These are phyloP conservation scores for Zangia roseola DNA, from an alignment of 768 basidiomycete species.

Conservation along the genomic window DNA sequence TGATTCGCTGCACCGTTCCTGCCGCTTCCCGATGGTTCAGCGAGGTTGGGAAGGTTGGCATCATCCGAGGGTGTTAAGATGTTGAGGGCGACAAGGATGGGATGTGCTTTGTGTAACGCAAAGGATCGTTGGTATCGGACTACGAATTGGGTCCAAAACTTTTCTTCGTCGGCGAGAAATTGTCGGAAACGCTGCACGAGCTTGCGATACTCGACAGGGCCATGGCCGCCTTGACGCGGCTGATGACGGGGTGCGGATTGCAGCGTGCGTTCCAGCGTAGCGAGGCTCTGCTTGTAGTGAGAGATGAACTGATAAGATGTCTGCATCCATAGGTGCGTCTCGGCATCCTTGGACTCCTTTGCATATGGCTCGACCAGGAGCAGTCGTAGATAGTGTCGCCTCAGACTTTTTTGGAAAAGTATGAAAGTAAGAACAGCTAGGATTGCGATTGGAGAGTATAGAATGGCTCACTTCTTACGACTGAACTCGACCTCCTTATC, in stretches of 20 bases:
- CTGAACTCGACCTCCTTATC: constrained; percentile 84
- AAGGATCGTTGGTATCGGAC: constrained; percentile 73
- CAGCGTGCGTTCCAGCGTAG: constrained; percentile 58
- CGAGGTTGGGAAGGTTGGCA: constrained; percentile 22
- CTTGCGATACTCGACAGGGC: constrained; percentile 82
- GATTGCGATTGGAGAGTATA: constrained; percentile 3
- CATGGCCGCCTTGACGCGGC: constrained; percentile 43
- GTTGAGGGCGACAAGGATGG: constrained; percentile 56
- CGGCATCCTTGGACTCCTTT: constrained; percentile 73
- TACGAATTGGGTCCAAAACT: constrained; percentile 85
- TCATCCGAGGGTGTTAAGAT: constrained; percentile 47
- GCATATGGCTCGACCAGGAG: constrained; percentile 68
- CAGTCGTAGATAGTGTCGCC: constrained; percentile 66
- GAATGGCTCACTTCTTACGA: constrained; percentile 70
- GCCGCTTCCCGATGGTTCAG: constrained; percentile 13
- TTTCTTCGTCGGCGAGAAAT: constrained; percentile 87
- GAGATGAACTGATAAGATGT: constrained; percentile 86
- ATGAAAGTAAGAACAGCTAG: constrained; percentile 1
- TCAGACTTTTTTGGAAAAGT: constrained; percentile 46
- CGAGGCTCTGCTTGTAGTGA: constrained; percentile 75
- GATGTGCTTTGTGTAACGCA: constrained; percentile 60
- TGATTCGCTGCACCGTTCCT: constrained; percentile 22
- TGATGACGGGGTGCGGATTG: constrained; percentile 41
- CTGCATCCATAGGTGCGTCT: constrained; percentile 89
- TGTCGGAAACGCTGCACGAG: constrained; percentile 85